Evolutionary conservation across 2,329 filamentous ascomycete genomes (phyloP), one percentile per base, ranked within the genome.

Genomic region (Colletotrichum echinochloae): DNA sequence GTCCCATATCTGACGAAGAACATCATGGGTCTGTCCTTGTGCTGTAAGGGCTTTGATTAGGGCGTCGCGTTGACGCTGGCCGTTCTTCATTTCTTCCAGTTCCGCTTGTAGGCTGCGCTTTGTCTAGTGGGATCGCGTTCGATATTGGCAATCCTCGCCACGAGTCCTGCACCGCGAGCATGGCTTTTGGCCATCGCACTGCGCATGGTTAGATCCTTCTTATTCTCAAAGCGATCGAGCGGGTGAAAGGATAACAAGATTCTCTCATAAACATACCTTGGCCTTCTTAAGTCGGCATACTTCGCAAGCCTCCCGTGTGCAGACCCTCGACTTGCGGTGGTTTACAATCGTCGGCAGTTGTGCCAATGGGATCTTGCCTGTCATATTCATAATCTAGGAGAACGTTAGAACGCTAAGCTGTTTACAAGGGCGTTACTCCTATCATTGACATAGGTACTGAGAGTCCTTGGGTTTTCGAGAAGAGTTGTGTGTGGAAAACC

Each of bases 131-230:
- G 16, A 28, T n/a, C 59, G 56, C 23, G 18, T 20, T 33, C 52
- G 46, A 30, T 72, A 66, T 35, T 37, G 18, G 70, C 66, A 72
- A 9, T 57, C 14, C 3, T 60, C 28, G 7, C 54, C 59, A 2
- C 59, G 39, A 8, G 33, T 30, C 3, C 14, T 12, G 28, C 66
- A 61, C 56, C 66, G 37, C 14, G 59, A 54, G 16, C 70, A 72
- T 8, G 70, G 66, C 2, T 7, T 55, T 39, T 35, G 52, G 5
- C 70, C 66, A 28, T 72, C 55, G 23, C 70, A 72, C 70, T 72
- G 9, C 9, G 5, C 1, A 7, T 4, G 1, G 48, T 66, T 5
- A 66, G 35, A 12, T 8, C 2, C 7, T 1, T 8, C 14, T 20
- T 2, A 12, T 1, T 8, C 14, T 20, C 7, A 1, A 11, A 5